These are phyloP conservation scores for Trichoderma lentiforme DNA, from an alignment of 2,329 filamentous ascomycete genomes.

Conservation along the genomic window DNA sequence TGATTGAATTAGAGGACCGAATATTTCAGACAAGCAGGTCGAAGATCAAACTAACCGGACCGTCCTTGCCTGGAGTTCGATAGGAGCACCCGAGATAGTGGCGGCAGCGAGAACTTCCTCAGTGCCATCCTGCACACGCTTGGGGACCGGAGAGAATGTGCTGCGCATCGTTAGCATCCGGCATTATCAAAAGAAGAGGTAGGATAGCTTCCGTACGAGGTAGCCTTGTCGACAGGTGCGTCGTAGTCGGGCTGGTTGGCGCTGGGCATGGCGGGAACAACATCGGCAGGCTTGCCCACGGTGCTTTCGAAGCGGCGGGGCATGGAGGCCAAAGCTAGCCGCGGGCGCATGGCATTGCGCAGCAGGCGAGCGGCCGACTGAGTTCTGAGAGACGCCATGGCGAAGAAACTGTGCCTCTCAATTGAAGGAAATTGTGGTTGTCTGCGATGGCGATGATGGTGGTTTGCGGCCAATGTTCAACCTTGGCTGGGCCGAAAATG, in stretches of 20 bases:
- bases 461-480: conserved; percentile 30
- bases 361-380: conserved; percentile 52
- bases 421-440: conserved; percentile 21
- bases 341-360: conserved; percentile 41
- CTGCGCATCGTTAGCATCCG: conserved; percentile 43
- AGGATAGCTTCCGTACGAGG: conserved; percentile 60
- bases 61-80: conserved; percentile 88
- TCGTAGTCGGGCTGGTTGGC: conserved; percentile 77
- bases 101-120: conserved; percentile 80
- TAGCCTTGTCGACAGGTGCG: conserved; percentile 79
- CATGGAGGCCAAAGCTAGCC: conserved; percentile 39
- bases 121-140: conserved; percentile 84
- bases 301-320: conserved; percentile 56
- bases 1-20: neutral
- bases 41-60: conserved; percentile 66
- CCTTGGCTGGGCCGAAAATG: conserved; percentile 19
- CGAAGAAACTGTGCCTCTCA: conserved; percentile 29
- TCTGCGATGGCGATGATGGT: conserved; percentile 14
- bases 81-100: conserved; percentile 84
- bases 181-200: neutral
- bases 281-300: conserved; percentile 41
- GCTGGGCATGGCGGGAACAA: conserved; percentile 36
- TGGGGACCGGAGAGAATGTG: conserved; percentile 86
- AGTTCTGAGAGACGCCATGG: conserved; percentile 65
- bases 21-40: neutral